Conservation (phyloP, 352 stramenopile species). For the Phytophthora hybrid region DNA sequence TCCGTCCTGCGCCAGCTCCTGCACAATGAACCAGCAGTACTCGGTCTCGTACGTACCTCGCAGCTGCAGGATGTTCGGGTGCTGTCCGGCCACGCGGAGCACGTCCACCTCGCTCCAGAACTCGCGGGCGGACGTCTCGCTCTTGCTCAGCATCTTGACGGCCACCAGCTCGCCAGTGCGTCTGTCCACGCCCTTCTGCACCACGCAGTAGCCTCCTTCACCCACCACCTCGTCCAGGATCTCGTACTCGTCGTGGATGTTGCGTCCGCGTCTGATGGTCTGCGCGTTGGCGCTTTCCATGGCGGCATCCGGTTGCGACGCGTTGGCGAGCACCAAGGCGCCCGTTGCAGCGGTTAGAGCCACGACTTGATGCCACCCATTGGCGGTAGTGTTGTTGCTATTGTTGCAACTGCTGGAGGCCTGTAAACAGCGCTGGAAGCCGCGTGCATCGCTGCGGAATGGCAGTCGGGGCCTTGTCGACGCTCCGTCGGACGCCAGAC, state of each 20-base stretch:
- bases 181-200: conserved; percentile 74
- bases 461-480: conserved; percentile 1
- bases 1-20: conserved; percentile 84
- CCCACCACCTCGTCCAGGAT: conserved; percentile 85
- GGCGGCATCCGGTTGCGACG: conserved; percentile 19
- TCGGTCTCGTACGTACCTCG: conserved; percentile 78
- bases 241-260: conserved; percentile 77
- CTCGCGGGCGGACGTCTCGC: conserved; percentile 74
- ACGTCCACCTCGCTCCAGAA: conserved; percentile 89
- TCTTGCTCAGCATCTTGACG: conserved; percentile 86
- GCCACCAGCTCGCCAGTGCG: conserved; percentile 75
- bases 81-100: conserved; percentile 71
- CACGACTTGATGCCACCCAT: conserved; percentile 13
- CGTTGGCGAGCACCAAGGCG: conserved; percentile 16
- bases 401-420: conserved; percentile 25
- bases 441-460: conserved; percentile 2
- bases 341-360: conserved; percentile 32
- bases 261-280: conserved; percentile 30
- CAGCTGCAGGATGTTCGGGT: conserved; percentile 86
- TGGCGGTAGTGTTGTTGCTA: conserved; percentile 1
- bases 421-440: conserved; percentile 16
- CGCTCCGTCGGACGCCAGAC: conserved; percentile 5
- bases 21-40: conserved; percentile 82
- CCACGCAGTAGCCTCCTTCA: conserved; percentile 84
- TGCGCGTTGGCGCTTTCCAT: conserved; percentile 29